These are phyloP conservation scores for Penicillium sp. DNA, from an alignment of 2,329 filamentous ascomycete genomes.

Conservation along the genomic window DNA sequence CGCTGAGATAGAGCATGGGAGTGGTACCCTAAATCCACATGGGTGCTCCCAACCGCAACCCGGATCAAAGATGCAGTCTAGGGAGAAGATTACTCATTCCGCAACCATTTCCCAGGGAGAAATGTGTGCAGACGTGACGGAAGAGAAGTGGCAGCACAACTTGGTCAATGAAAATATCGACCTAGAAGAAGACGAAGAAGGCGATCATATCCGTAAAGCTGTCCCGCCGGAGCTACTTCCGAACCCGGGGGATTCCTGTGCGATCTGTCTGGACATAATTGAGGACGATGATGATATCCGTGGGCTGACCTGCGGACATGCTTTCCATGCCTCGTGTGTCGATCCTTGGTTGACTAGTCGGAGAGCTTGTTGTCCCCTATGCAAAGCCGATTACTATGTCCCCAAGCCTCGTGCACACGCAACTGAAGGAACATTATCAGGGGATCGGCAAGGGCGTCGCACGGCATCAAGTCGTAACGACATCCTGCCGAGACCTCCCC, in stretches of 20 bases:
- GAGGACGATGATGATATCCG: constrained; percentile 96
- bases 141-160: constrained; percentile 29
- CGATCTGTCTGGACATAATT: constrained; percentile 90
- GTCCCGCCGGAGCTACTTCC: constrained; percentile 77
- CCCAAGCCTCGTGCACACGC: constrained; percentile 78
- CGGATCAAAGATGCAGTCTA: background rate
- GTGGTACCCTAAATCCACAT: constrained; percentile 16
- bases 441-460: constrained; percentile 35
- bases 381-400: constrained; percentile 96
- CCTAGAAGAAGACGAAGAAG: constrained; percentile 70
- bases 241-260: constrained; percentile 86
- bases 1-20: constrained; percentile 18
- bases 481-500: constrained; percentile 31
- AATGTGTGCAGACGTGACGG: constrained; percentile 6
- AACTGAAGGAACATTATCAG: constrained; percentile 26
- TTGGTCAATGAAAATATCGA: constrained; percentile 50
- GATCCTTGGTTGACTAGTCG: constrained; percentile 96
- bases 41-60: constrained; percentile 14
- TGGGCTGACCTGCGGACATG: constrained; percentile 92
- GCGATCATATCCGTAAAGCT: constrained; percentile 77
- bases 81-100: constrained; percentile 15
- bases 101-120: background rate
- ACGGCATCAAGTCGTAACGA: constrained; percentile 22
- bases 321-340: constrained; percentile 93
- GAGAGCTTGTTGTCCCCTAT: constrained; percentile 92